Base-by-base conservation (phyloP, 306 rosid genomes). In the Dalbergia oliveri region DNA sequence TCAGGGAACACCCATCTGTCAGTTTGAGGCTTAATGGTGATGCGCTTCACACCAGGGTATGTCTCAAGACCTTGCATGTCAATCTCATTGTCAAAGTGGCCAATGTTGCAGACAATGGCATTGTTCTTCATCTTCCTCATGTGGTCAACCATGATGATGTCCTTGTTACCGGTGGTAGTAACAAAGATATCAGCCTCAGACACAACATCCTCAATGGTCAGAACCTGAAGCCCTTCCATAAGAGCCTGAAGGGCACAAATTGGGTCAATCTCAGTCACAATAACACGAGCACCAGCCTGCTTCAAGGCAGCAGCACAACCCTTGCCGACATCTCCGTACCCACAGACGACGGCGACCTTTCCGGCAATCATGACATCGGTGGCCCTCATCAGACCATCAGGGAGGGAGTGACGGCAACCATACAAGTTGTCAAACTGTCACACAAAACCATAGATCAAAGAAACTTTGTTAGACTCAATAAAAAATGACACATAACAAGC, bases 81-180 rank as follows among this genome's bases (percentile, higher is more conserved):
- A 11, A 95, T 95, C 80, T 95, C 99, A 13, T 95, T 93, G 91
- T 95, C 99, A 16, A 95, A 93, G 88, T 95, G 99, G 58, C 99
- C 99, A 66, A 95, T 93, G 91, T 95, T 95, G 89, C 97, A 90
- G 50, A 95, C 93, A 63, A 95, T 93, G 78, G 99, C 98, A 74
- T 95, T 95, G 96, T 93, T 95, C 91, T 95, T 95, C 99, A 95
- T 95, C 73, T 91, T 95, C 94, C 11, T 93, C 99, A 95, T 95
- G 82, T 91, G 86, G 14, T 64, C 82, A 31, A 95, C 83, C 96
- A 91, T 95, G 87, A 95, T 95, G 81, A 95, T 95, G 96, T 95
- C 99, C 93, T 95, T 95, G 93, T 95, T 95, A 35, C 99, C 99
- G 0, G 98, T 95, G 88, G 99, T 95, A 88, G 99, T 95, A 21